phyloP scores from a whole-genome alignment of 1,284 basidiomycete species.

The Pseudozyma flocculosa region DNA sequence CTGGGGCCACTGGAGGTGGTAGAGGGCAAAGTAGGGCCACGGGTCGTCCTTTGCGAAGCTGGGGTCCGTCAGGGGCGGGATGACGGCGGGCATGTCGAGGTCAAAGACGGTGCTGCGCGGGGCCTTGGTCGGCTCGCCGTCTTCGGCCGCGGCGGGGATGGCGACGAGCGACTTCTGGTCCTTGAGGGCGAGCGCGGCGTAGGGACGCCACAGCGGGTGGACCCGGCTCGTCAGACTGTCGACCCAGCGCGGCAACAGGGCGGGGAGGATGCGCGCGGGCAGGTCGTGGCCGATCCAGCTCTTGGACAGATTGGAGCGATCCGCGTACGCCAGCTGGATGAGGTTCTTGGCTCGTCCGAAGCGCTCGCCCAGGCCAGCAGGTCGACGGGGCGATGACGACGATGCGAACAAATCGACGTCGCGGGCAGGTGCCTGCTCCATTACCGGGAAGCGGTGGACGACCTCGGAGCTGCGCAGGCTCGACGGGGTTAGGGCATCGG shows the following conservation, averaged over 20 bases:
- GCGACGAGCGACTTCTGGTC: neutral
- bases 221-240: conserved; percentile 4
- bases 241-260: neutral
- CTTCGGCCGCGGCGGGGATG: neutral
- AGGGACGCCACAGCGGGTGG: conserved; percentile 18
- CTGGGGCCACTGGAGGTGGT: conserved; percentile 43
- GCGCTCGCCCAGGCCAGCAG: neutral
- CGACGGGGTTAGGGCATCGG: conserved; percentile 18
- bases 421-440: conserved; percentile 9
- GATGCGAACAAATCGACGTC: neutral
- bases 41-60: conserved; percentile 37
- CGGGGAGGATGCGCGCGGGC: conserved; percentile 55
- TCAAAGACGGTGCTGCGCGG: conserved; percentile 6
- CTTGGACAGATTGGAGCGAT: conserved; percentile 31
- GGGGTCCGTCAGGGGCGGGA: conserved; percentile 32
- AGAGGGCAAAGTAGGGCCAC: conserved; percentile 37
- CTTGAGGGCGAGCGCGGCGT: neutral
- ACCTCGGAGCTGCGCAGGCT: conserved; percentile 1
- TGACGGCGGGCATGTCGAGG: conserved; percentile 13
- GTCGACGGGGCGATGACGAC: neutral
- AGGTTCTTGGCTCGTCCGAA: conserved; percentile 28
- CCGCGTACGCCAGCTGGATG: conserved; percentile 11
- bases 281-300: conserved; percentile 60
- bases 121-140: neutral
- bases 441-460: conserved; percentile 15